Base-by-base conservation (phyloP, 2,329 filamentous ascomycete genomes). In the Ophiocordyceps sinensis region DNA sequence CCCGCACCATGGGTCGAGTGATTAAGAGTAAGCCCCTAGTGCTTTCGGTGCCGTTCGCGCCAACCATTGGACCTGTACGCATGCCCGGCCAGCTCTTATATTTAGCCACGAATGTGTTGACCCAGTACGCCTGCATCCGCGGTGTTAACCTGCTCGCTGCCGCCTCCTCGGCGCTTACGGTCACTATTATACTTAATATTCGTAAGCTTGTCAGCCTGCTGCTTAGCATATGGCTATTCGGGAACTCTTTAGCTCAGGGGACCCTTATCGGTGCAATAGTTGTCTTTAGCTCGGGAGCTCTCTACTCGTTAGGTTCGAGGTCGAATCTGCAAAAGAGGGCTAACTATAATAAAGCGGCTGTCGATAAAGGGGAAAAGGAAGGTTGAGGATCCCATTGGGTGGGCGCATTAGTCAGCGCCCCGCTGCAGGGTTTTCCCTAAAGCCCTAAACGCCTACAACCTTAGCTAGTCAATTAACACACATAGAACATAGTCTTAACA, bases 131-230 rank as follows among this genome's bases (percentile, higher is more conserved):
- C 21, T 98, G 91, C 60, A 96, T 98, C 47, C 83, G 88, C 3
- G 91, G 91, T 2, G 91, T 98, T 43, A 96, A 96, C 51, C 73
- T 94, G n/a, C 70, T 98, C 5, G 88, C 85, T 2, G 85, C 89
- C 1, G 82, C 81, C 41, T 85, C 85, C 4, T 89, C 88, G 4
- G 93, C 91, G 0, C 71, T 98, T 42, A 96, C 91, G 0, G 91
- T 98, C 21, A 95, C 89, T 1, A 94, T 98, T 51, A 87, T 96
- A 38, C 70, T 98, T 45, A 98, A 96, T 58, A 84, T 98, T 45
- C 76, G 91, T 51, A 98, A 98, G 62, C 68, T 98, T 17, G 82
- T 94, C 42, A 95, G 88, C 53, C 73, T 96, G 45, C 66, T 96
- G 46, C 60, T 96, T 44, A 95, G 88, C 51, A 93, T 96, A 44